Percentiles rank a stretch among this genome's conserved stretches.
Conservation (phyloP, 2,329 filamentous ascomycete genomes). For the Pezicula neosporulosa region DNA sequence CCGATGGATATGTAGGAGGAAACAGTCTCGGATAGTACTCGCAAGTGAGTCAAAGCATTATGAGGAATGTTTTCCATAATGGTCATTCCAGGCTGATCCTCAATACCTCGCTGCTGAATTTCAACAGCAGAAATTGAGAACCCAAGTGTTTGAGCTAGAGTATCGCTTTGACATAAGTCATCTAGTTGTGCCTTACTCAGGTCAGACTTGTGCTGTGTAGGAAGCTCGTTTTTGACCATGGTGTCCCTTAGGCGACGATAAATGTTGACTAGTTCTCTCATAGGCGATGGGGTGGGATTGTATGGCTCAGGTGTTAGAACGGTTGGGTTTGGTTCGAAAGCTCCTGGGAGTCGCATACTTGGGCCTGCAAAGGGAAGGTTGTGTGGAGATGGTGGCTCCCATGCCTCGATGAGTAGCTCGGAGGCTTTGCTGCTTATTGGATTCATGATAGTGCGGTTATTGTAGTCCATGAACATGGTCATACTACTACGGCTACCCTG, state of each 20-base stretch:
- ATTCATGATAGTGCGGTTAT: conserved; percentile 18
- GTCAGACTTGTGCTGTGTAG: conserved; percentile 29
- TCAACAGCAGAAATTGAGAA: conserved; percentile 86
- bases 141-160: conserved; percentile 65
- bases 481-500: conserved; percentile 6
- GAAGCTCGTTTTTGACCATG: conserved; percentile 51
- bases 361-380: neutral
- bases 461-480: conserved; percentile 21
- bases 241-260: conserved; percentile 60
- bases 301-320: conserved; percentile 5
- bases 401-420: conserved; percentile 25
- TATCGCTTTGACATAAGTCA: conserved; percentile 52
- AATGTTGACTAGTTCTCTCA: conserved; percentile 54
- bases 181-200: conserved; percentile 24
- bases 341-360: neutral
- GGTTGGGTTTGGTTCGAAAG: neutral
- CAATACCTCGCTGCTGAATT: conserved; percentile 85
- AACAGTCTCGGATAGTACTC: conserved; percentile 84
- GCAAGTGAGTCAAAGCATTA: conserved; percentile 79
- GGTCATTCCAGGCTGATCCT: conserved; percentile 68
- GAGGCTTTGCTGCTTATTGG: conserved; percentile 20
- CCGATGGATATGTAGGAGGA: conserved; percentile 80
- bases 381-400: conserved; percentile 22
- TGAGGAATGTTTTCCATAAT: conserved; percentile 82
- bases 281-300: conserved; percentile 37